Conservation (phyloP, 2,329 filamentous ascomycete genomes). For the Hypoxylon rubiginosum region DNA sequence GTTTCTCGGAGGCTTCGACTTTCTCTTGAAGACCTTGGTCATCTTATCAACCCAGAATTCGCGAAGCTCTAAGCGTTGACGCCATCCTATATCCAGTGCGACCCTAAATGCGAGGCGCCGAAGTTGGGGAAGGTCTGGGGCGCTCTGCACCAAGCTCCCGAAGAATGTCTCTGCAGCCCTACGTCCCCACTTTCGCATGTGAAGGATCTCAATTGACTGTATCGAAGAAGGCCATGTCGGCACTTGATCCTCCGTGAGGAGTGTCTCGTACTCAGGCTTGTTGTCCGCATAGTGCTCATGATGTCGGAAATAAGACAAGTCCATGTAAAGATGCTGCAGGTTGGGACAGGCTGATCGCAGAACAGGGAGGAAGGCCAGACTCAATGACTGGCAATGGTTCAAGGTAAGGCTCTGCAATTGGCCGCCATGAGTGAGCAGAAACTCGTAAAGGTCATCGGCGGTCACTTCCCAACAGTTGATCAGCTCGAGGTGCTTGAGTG, state of each 20-base stretch:
- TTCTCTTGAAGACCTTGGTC: conserved; percentile 69
- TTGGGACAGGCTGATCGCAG: conserved; percentile 77
- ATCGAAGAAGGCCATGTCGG: conserved; percentile 85
- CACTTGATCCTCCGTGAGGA: conserved; percentile 73
- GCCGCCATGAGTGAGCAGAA: conserved; percentile 75
- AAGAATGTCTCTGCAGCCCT: conserved; percentile 82
- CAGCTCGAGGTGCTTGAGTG: conserved; percentile 76
- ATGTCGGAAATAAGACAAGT: conserved; percentile 82
- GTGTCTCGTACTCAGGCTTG: conserved; percentile 78
- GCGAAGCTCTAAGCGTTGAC: conserved; percentile 83
- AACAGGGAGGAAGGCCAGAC: conserved; percentile 78
- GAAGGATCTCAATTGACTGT: conserved; percentile 78
- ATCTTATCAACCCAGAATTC: conserved; percentile 82
- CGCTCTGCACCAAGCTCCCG: conserved; percentile 80
- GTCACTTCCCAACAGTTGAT: conserved; percentile 83
- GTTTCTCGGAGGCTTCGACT: conserved; percentile 38
- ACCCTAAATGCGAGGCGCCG: conserved; percentile 80
- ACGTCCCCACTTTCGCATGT: conserved; percentile 81
- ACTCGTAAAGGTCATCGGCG: conserved; percentile 74
- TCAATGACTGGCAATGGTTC: conserved; percentile 83
- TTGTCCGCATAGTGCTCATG: conserved; percentile 77
- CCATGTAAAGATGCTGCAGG: conserved; percentile 79
- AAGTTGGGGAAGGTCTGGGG: conserved; percentile 74
- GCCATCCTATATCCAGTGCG: conserved; percentile 85
- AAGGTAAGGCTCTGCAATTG: conserved; percentile 77